Conservation (phyloP, 1,284 basidiomycete genomes). For the Spongiforma sp. region DNA sequence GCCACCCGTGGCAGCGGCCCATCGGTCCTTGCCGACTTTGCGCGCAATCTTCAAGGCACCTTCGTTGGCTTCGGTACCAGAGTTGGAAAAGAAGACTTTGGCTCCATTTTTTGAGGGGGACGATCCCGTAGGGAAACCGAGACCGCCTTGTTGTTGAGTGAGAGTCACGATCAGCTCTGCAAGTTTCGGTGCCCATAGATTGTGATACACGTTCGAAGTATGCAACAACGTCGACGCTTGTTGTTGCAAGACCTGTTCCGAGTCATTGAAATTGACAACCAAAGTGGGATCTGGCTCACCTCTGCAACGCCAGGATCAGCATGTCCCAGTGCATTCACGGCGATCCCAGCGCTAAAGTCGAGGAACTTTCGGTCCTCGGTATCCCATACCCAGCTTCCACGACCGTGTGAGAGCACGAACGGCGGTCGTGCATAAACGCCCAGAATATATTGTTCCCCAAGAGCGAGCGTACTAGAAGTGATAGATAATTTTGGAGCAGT, state of each 20-base stretch:
- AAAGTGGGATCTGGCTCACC: slow-evolving; percentile 44
- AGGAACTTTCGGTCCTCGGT: slow-evolving; percentile 83
- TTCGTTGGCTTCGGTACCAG: slow-evolving; percentile 96
- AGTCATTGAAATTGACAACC: not conserved
- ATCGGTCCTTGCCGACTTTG: slow-evolving; percentile 85
- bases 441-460: slow-evolving; percentile 58
- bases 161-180: slow-evolving; percentile 78
- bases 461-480: slow-evolving; percentile 55
- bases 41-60: slow-evolving; percentile 97
- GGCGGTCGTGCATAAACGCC: slow-evolving; percentile 67
- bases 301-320: slow-evolving; percentile 75
- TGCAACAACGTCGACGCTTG: slow-evolving; percentile 87
- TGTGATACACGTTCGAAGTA: slow-evolving; percentile 93
- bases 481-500: slow-evolving; percentile 27
- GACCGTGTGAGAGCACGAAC: slow-evolving; percentile 41
- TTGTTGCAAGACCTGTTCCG: slow-evolving; percentile 63
- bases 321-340: slow-evolving; percentile 95
- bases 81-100: slow-evolving; percentile 94
- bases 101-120: slow-evolving; percentile 41
- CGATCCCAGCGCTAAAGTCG: slow-evolving; percentile 98
- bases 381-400: slow-evolving; percentile 87
- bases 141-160: slow-evolving; percentile 79
- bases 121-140: slow-evolving; percentile 57
- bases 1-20: slow-evolving; percentile 54
- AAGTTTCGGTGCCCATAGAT: slow-evolving; percentile 86